Percentiles rank a stretch among this genome's conserved stretches.
phyloP scores from a whole-genome alignment of 352 stramenopile genomes.

The Phytophthora crassamura region DNA sequence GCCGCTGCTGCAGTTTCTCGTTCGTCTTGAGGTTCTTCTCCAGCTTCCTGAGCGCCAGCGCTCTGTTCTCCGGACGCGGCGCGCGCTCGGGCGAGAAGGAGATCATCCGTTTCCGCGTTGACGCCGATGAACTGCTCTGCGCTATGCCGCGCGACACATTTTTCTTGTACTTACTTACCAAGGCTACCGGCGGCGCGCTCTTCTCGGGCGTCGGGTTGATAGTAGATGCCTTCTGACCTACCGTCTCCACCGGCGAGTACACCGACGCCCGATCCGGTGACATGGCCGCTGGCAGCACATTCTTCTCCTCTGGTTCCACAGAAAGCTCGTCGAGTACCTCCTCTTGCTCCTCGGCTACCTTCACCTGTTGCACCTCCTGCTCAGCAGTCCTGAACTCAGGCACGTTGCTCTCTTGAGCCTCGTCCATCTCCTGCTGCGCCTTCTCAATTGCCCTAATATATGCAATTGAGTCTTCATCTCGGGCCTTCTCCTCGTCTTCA shows the following conservation, averaged over 20 bases:
- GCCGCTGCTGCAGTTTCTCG: conserved; percentile 68
- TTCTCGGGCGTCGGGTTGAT: conserved; percentile 66
- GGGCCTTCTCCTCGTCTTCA: too few species aligned
- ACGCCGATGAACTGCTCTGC: conserved; percentile 73
- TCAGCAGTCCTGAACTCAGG: background rate
- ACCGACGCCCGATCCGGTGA: conserved; percentile 18
- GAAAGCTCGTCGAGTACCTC: background rate
- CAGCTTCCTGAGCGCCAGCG: conserved; percentile 59
- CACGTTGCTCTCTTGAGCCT: background rate
- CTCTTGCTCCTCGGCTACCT: background rate
- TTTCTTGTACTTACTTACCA: conserved; percentile 46
- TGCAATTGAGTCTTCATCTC: too few species aligned
- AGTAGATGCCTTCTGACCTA: conserved; percentile 7
- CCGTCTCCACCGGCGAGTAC: conserved; percentile 23
- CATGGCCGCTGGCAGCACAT: background rate
- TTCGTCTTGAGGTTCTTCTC: conserved; percentile 78
- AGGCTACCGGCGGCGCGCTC: conserved; percentile 32
- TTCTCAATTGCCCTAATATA: too few species aligned
- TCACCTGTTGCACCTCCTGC: conserved; percentile 7
- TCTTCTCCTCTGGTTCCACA: conserved; percentile 6
- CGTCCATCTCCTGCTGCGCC: background rate
- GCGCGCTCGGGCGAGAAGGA: conserved; percentile 78
- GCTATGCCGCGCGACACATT: conserved; percentile 59
- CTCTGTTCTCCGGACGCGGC: conserved; percentile 59
- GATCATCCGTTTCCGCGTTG: conserved; percentile 81